A percentile compares a stretch with the other conserved stretches of the same genome.
phyloP scores from a whole-genome alignment of 805 yeast species.

The Zygoascus flipseniorum region DNA sequence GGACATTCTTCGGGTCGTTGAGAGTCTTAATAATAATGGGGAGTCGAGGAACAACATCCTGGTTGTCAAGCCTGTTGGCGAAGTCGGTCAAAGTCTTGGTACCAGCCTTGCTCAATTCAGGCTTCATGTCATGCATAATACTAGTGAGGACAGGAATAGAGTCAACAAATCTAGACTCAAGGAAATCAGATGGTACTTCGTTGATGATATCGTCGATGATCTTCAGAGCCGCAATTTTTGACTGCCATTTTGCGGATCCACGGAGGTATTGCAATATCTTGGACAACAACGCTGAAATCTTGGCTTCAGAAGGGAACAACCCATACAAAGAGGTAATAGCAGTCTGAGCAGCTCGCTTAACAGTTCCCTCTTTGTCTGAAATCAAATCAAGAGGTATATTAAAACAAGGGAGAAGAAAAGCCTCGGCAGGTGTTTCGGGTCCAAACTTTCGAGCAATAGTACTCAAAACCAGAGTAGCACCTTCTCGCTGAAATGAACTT shows the following conservation, averaged over 20 bases:
- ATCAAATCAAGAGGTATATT: conserved; percentile 58
- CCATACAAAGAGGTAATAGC: conserved; percentile 65
- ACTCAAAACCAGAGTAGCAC: conserved; percentile 55
- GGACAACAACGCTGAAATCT: conserved; percentile 61
- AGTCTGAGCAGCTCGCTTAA: conserved; percentile 76
- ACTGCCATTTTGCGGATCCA: conserved; percentile 89
- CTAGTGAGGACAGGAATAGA: conserved; percentile 82
- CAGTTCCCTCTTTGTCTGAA: conserved; percentile 82
- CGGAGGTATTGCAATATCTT: conserved; percentile 53
- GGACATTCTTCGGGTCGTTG: conserved; percentile 82
- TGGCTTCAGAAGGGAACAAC: conserved; percentile 67
- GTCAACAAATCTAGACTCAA: conserved; percentile 71
- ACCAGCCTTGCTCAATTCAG: conserved; percentile 87
- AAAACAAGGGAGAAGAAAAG: conserved; percentile 58
- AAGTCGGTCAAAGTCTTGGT: conserved; percentile 54
- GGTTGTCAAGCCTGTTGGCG: conserved; percentile 83
- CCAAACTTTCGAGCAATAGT: conserved; percentile 53
- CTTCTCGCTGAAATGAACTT: conserved; percentile 67
- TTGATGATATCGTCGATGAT: conserved; percentile 65
- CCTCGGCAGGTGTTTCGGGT: conserved; percentile 65
- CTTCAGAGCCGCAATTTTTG: conserved; percentile 72
- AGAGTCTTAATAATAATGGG: conserved; percentile 80
- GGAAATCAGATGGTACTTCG: conserved; percentile 74
- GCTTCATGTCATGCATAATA: conserved; percentile 90
- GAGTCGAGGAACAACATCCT: conserved; percentile 81